These are phyloP conservation scores for Neurospora sp. DNA, from an alignment of 495 filamentous ascomycete species.

Conservation along the genomic window DNA sequence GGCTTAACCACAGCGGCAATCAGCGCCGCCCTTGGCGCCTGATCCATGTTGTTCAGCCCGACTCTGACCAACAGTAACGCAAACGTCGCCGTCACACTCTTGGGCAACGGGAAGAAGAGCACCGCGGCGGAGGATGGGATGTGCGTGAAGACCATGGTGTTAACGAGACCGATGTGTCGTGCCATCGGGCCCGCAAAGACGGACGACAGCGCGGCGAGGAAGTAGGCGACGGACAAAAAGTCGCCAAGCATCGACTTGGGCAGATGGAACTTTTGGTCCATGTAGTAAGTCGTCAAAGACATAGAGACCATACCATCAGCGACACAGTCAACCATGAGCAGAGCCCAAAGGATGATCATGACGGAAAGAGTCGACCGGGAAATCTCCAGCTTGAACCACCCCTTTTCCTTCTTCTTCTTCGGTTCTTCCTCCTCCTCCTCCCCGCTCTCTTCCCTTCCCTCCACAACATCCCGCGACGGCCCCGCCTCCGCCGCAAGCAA, in stretches of 20 bases:
- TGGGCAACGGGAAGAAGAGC: constrained; percentile 26
- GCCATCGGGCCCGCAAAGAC: constrained; percentile 67
- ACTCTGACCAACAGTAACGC: constrained; percentile 59
- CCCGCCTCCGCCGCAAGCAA: constrained; percentile 1
- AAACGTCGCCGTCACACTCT: constrained; percentile 40
- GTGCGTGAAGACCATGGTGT: constrained; percentile 41
- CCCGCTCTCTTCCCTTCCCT: not conserved
- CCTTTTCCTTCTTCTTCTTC: constrained; percentile 1
- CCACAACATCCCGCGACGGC: constrained; percentile 3
- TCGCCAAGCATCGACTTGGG: constrained; percentile 48
- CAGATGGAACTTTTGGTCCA: constrained; percentile 65
- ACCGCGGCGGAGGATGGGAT: constrained; percentile 35
- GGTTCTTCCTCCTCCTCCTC: not conserved
- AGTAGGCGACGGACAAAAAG: constrained; percentile 23
- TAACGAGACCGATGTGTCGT: constrained; percentile 67
- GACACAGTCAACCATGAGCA: constrained; percentile 70
- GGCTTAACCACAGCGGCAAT: constrained; percentile 63
- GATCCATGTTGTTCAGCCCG: constrained; percentile 57
- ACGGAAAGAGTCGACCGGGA: constrained; percentile 47
- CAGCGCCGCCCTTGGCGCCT: constrained; percentile 72
- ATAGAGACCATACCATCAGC: constrained; percentile 68
- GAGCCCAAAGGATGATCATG: constrained; percentile 59
- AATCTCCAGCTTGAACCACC: constrained; percentile 36
- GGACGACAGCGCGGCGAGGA: constrained; percentile 40
- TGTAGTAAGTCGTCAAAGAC: constrained; percentile 67